Conservation (phyloP, 306 rosid genomes). For the Carpinus viminea region DNA sequence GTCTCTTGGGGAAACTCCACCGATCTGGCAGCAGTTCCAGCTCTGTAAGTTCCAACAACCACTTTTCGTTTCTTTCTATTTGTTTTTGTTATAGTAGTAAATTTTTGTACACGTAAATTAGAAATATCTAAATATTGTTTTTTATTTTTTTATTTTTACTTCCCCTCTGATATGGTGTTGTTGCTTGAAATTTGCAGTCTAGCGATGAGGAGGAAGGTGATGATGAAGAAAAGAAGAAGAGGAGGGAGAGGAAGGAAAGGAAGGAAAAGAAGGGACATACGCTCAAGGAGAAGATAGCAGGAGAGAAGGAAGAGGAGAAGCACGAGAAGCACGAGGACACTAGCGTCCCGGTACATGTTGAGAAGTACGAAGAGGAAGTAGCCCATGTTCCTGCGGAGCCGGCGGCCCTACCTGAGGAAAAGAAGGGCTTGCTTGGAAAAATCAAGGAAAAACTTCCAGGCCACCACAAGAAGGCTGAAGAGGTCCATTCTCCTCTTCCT, state of each 20-base stretch:
- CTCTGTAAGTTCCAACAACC: constrained; percentile 37
- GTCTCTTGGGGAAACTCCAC: constrained; percentile 37
- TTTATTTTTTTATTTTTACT: too few species aligned
- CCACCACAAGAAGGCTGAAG: constrained; percentile 61
- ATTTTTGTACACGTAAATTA: too few species aligned
- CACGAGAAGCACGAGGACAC: constrained; percentile 37
- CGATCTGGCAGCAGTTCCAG: constrained; percentile 46
- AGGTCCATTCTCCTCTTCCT: constrained; percentile 32
- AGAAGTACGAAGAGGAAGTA: constrained; percentile 44
- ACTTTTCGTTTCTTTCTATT: background rate
- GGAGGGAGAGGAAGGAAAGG: constrained; percentile 33
- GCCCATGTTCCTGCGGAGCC: constrained; percentile 19
- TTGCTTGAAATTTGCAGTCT: constrained; percentile 42
- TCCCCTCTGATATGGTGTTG: too few species aligned
- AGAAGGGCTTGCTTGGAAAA: constrained; percentile 80
- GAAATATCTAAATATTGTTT: too few species aligned
- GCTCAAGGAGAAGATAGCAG: too few species aligned
- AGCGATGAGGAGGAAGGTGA: constrained; percentile 67
- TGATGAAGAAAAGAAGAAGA: constrained; percentile 35
- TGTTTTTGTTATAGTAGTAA: background rate
- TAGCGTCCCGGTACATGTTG: constrained; percentile 35
- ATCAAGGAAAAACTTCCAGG: constrained; percentile 89
- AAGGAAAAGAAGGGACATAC: constrained; percentile 43
- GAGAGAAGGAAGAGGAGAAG: constrained; percentile 32
- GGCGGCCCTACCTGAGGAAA: constrained; percentile 41